Percentiles rank a stretch among this genome's conserved stretches.
These are phyloP conservation scores for Osmanthus fragrans DNA, from an alignment of 257 asterid species.

Conservation along the genomic window DNA sequence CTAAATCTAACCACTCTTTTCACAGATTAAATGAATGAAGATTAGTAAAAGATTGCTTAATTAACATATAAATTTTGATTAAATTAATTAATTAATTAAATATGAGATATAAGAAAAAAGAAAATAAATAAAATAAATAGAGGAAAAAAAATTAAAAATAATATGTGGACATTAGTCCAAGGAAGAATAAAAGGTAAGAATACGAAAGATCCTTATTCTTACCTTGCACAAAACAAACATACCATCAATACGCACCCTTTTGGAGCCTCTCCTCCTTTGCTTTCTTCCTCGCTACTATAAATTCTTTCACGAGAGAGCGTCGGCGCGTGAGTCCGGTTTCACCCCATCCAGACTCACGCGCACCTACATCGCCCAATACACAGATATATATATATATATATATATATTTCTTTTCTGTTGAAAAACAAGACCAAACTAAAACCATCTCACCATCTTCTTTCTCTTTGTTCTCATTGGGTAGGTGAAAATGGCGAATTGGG, in stretches of 20 bases:
- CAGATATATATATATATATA: background rate
- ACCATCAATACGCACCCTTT: conserved; percentile 27
- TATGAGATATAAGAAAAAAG: background rate
- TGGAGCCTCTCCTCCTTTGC: conserved; percentile 13
- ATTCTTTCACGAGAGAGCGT: conserved; percentile 47
- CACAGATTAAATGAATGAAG: background rate
- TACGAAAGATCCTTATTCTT: conserved; percentile 25
- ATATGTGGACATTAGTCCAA: background rate
- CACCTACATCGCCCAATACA: background rate
- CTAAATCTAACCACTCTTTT: background rate
- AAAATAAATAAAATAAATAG: background rate
- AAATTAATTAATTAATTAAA: background rate
- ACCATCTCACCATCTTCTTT: background rate
- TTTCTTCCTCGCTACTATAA: background rate
- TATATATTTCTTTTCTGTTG: background rate
- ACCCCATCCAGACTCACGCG: background rate
- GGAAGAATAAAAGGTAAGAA: conserved; percentile 4
- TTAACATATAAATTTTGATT: background rate
- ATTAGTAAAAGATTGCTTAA: background rate
- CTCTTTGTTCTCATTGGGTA: conserved; percentile 9
- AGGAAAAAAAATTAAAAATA: background rate
- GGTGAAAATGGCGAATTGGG: conserved; percentile 57
- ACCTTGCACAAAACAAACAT: conserved; percentile 22
- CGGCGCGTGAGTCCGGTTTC: conserved; percentile 37
- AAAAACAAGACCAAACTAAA: conserved; percentile 3